Evolutionary conservation across 192 early-diverging fungal genomes (phyloP), one percentile per base, ranked within the genome.

Genomic region (Gonapodya prolifera): DNA sequence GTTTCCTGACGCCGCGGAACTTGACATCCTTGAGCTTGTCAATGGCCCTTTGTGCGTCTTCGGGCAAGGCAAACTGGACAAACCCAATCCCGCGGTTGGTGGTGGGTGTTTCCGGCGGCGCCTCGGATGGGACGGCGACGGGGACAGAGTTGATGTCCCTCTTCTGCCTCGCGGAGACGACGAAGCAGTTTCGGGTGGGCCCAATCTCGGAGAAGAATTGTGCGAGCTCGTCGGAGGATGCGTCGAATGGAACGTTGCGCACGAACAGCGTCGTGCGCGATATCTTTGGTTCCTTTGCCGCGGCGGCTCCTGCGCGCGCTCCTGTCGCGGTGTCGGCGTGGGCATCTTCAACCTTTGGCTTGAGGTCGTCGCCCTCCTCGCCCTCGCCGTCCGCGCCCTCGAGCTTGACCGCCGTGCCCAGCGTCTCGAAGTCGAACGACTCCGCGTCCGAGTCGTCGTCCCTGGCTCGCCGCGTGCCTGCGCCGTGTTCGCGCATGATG

Each of bases 71-170:
- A 80, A 90, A 98, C 79, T 94, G 90, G 1, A 98, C 96, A 83
- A 93, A 98, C 23, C 96, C 96, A 83, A 89, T 97, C 2, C 96
- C 96, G 69, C 89, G 92, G 82, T 95, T 95, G 76, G 83, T 82
- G 8, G 33, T 76, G 23, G 32, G 45, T 2, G 79, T 35, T 0
- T 75, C 32, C 18, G 80, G 76, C 13, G 76, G 69, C 30, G 76
- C 75, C 30, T 84, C 79, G 1, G 81, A 75, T 23, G 79, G 77
- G 17, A 80, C 69, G 61, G 79, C 29, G 76, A 70, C 31, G 78
- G 28, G 34, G 31, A 76, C 16, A 33, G 86, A 84, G 16, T 34
- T 83, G 28, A 84, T 70, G 33, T 80, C 80, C 33, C 80, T 81
- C 16, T 79, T 78, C 2, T 81, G 77, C 73, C 85, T 87, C 78